Percentiles rank a stretch among this genome's conserved stretches.
phyloP scores from a whole-genome alignment of 129 eudicot genomes.

The Logfia minima region DNA sequence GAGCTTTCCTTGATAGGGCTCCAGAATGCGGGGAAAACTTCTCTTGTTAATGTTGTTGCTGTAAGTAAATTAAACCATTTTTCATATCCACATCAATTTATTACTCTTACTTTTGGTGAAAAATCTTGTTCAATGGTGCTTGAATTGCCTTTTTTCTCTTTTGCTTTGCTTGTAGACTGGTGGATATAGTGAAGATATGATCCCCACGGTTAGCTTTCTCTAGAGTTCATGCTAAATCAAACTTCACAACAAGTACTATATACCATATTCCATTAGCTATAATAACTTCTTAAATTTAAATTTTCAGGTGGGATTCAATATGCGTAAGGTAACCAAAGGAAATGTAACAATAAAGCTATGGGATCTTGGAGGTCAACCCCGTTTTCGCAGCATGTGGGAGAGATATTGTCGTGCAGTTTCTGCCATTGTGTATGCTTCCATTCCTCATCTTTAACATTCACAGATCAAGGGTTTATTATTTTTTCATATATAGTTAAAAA shows the following conservation, averaged over 20 bases:
- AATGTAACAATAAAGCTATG: conserved; percentile 95
- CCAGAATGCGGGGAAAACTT: conserved; percentile 89
- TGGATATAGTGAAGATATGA: conserved; percentile 98
- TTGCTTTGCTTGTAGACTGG: conserved; percentile 55
- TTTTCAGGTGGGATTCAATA: conserved; percentile 92
- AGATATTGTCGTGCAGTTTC: conserved; percentile 99
- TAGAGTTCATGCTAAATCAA: not conserved
- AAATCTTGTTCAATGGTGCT: not conserved
- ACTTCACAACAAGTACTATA: not conserved
- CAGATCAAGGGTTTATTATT: no score
- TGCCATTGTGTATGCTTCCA: conserved; percentile 82
- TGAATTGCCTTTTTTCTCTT: conserved; percentile 7
- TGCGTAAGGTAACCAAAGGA: conserved; percentile 98
- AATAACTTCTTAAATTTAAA: no score
- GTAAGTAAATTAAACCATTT: conserved; percentile 38
- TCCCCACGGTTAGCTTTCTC: conserved; percentile 71
- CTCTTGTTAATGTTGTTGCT: conserved; percentile 87
- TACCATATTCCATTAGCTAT: not conserved
- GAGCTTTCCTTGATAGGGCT: conserved; percentile 91
- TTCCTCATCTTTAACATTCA: not conserved
- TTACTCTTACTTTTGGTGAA: not conserved
- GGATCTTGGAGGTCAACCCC: conserved; percentile 99
- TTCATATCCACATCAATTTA: conserved; percentile 11
- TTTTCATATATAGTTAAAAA: no score
- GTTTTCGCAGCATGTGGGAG: conserved; percentile 99